Evolutionary conservation across 2,329 filamentous ascomycete genomes (phyloP), one percentile per base, ranked within the genome.

Genomic region (Beauveria asiatica): DNA sequence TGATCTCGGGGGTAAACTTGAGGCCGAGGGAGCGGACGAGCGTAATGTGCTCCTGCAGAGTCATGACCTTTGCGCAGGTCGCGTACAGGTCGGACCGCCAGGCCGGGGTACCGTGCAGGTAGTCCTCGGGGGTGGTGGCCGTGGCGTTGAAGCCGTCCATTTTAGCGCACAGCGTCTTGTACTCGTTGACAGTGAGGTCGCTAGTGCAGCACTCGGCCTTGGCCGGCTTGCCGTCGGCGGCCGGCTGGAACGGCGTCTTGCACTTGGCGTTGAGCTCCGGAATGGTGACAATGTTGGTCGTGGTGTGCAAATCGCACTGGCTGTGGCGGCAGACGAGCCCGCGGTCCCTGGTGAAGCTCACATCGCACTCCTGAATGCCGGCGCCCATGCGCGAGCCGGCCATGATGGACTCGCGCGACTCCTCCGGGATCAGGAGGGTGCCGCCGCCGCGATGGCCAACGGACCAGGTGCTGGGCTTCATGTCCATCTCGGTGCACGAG

Each of bases 151-250:
- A 81, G 54, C 81, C 81, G 67, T 90, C 87, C 84, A 88, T 88
- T 73, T 88, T 89, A 67, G 80, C 81, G 73, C 87, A 90, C 5
- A 90, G 80, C 5, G 79, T 76, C 71, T 84, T 83, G 77, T 83
- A 89, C 72, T 90, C 87, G 50, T 77, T 77, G 41, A 87, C 74
- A 1, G 86, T 89, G 67, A 90, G 82, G 68, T 90, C 87, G 65
- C 80, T 84, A 3, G 87, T 89, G 77, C 87, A 90, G 77, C 87
- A 90, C 64, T 82, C 82, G 13, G 85, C 86, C 17, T 74, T 77
- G 1, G 87, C 87, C 1, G 75, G 67, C 59, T 65, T 67, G 57
- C 78, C 81, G 63, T 77, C 73, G 17, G 70, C 70, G 5, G 83
- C 79, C 0, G 85, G 82, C n/a, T 70, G 72, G 71, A 89, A 89